Evolutionary conservation across 108 stramenopile genomes (phyloP), one percentile per base, ranked within the genome.

Genomic region (Mediolabrus comicus): DNA sequence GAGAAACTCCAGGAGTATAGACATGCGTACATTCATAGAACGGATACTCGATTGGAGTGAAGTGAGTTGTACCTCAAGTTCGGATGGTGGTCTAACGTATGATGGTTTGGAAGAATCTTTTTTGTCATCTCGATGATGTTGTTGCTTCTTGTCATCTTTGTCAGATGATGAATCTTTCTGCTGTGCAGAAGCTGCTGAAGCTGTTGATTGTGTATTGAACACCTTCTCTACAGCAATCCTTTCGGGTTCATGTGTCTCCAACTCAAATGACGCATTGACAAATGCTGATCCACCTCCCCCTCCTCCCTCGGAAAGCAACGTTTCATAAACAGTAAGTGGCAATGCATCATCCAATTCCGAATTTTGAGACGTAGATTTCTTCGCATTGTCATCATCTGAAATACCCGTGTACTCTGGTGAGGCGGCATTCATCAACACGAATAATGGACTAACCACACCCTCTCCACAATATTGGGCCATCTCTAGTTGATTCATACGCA

Each of bases 151-250:
- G 24, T 30, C 58, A 19, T 67, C 46, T 26, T 83, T 61, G 5
- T 26, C 29, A 9, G 7, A 28, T 12, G 56, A 60, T 67, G 46
- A 27, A 28, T 71, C 52, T 19, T 52, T 39, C 9, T 35, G 55
- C 29, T 34, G 31, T 65, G 52, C 41, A 11, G 60, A 74, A 8
- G 29, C 33, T 24, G 11, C 39, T 4, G 34, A 22, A 31, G 32
- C 61, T 4, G 59, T 12, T 2, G 86, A 83, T 24, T 80, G 74
- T 31, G 84, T 78, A 19, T 81, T 75, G 62, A 94, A 79, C 34
- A 91, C 88, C 28, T 79, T 83, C 53, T 94, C 89, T 14, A 94
- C 83, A 13, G 92, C 88, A 76, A 94, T 88, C 11, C 87, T 63
- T 66, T 94, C 92, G 3, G 90, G 77, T 35, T 87, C 85, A 13